These are phyloP conservation scores for Colletotrichum chrysophilum DNA, from an alignment of 2,329 filamentous ascomycete species.

Conservation along the genomic window DNA sequence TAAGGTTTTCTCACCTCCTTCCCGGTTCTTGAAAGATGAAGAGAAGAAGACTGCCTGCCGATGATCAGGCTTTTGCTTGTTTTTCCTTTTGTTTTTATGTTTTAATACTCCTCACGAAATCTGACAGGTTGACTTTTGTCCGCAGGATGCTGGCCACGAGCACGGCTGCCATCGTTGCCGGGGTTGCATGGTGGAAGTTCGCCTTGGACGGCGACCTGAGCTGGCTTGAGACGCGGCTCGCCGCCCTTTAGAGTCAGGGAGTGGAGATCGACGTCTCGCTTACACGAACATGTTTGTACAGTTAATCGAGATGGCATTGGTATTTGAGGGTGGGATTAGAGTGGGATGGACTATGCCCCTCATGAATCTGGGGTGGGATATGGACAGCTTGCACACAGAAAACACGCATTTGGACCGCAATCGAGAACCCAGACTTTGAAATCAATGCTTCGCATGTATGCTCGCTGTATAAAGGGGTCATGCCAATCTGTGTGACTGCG, in stretches of 20 bases:
- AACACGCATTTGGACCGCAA: background rate
- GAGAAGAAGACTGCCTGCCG: background rate
- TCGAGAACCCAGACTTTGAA: background rate
- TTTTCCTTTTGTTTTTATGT: background rate
- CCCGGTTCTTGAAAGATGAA: background rate
- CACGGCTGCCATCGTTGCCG: slow-evolving; percentile 17
- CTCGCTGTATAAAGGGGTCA: background rate
- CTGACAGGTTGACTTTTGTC: slow-evolving; percentile 22
- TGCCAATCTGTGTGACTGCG: background rate
- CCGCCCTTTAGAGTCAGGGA: background rate
- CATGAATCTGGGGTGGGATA: background rate
- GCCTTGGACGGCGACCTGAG: slow-evolving; percentile 5
- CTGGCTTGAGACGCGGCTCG: background rate
- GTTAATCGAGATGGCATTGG: background rate
- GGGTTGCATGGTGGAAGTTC: slow-evolving; percentile 18
- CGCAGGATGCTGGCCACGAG: slow-evolving; percentile 20
- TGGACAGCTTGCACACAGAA: background rate
- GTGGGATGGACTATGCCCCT: background rate
- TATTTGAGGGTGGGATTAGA: background rate
- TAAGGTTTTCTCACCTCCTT: slow-evolving; percentile 16
- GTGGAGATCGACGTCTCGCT: background rate
- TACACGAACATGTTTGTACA: background rate
- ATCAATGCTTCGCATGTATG: background rate
- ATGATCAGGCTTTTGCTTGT: background rate
- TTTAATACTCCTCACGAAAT: slow-evolving; percentile 13